phyloP scores from a whole-genome alignment of 768 basidiomycete genomes.

The Phylloporus rhodoxanthus region DNA sequence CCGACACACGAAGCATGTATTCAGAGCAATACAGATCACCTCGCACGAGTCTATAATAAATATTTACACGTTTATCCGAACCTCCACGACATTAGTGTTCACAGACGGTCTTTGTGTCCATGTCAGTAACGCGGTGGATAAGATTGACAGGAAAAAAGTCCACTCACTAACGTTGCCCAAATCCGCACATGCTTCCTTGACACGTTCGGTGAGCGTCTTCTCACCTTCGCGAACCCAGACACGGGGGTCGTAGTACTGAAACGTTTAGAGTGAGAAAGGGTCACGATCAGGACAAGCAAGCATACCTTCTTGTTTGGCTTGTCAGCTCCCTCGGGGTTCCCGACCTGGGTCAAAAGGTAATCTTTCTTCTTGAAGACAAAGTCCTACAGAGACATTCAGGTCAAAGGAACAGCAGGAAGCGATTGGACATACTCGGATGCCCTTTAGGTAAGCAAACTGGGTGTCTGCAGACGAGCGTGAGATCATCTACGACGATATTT shows the following conservation, averaged over 20 bases:
- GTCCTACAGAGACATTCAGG: constrained; percentile 44
- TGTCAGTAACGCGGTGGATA: neutral
- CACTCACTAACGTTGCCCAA: constrained; percentile 63
- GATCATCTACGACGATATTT: neutral
- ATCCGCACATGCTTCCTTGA: constrained; percentile 91
- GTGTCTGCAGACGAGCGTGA: constrained; percentile 45
- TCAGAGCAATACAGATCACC: neutral
- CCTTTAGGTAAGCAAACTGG: constrained; percentile 84
- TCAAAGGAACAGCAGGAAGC: neutral
- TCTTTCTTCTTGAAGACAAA: constrained; percentile 81
- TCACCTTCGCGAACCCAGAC: constrained; percentile 99
- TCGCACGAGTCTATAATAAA: constrained; percentile 17
- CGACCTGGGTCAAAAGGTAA: constrained; percentile 87
- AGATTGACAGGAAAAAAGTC: neutral
- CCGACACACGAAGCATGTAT: neutral
- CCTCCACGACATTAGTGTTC: constrained; percentile 2
- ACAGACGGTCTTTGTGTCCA: constrained; percentile 19
- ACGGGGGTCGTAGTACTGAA: constrained; percentile 87
- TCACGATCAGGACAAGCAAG: neutral
- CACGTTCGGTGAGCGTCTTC: constrained; percentile 81
- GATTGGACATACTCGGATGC: constrained; percentile 58
- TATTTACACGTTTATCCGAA: constrained; percentile 8
- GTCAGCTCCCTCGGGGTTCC: constrained; percentile 93
- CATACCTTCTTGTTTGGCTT: constrained; percentile 98
- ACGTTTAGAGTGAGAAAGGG: neutral